Evolutionary conservation across 2,329 filamentous ascomycete genomes (phyloP).

Genomic region (Trichophyton rubrum): DNA sequence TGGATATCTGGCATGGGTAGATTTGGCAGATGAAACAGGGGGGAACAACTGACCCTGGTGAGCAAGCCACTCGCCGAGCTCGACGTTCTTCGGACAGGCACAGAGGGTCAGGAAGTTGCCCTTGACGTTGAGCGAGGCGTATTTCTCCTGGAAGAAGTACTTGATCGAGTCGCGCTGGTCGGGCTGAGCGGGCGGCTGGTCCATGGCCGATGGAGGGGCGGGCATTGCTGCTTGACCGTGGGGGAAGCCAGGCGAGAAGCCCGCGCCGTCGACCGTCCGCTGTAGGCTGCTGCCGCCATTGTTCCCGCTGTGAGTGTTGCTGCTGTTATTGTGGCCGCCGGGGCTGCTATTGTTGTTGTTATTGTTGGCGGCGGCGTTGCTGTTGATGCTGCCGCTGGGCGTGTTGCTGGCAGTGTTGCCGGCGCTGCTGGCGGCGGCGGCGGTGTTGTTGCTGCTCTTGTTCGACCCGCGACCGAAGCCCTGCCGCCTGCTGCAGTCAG

Average conservation of each 20-base stretch:
- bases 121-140: slow-evolving; percentile 77
- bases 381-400: background rate
- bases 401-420: background rate
- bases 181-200: slow-evolving; percentile 24
- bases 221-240: slow-evolving; percentile 20
- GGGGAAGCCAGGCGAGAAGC: background rate
- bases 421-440: background rate
- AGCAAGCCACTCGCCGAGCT: slow-evolving; percentile 89
- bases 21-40: background rate
- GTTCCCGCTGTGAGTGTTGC: background rate
- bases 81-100: slow-evolving; percentile 82
- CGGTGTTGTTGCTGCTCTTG: slow-evolving; percentile 19
- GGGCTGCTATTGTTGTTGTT: background rate
- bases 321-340: background rate
- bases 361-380: background rate
- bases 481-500: slow-evolving; percentile 29
- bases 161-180: slow-evolving; percentile 33
- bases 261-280: background rate
- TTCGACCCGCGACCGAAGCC: slow-evolving; percentile 38
- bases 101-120: slow-evolving; percentile 96
- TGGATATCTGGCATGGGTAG: too few relatives aligned
- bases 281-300: background rate
- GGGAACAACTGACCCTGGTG: slow-evolving; percentile 61
- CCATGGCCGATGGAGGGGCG: slow-evolving; percentile 23
- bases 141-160: slow-evolving; percentile 41